These are phyloP conservation scores for Spiraea crenata DNA, from an alignment of 331 rosid species.

Conservation along the genomic window DNA sequence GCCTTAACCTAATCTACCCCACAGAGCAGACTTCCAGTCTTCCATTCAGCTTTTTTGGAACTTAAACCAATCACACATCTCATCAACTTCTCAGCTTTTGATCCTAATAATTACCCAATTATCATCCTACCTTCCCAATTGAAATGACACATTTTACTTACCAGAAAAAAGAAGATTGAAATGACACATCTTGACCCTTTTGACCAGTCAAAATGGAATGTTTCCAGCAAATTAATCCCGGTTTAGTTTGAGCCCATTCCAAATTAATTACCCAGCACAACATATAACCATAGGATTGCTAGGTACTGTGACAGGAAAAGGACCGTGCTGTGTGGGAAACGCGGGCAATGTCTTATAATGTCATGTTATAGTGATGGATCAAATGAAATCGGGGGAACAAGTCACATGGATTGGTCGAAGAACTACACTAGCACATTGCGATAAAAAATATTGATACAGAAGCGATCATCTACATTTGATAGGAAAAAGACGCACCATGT, in stretches of 20 bases:
- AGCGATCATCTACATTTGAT: slow-evolving; percentile 38
- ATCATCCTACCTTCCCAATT: background rate
- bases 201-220: background rate
- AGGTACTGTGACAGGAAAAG: background rate
- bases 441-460: slow-evolving; percentile 33
- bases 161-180: background rate
- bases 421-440: background rate
- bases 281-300: too few species aligned
- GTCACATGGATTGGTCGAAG: slow-evolving; percentile 12
- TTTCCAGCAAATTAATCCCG: background rate
- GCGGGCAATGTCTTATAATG: background rate
- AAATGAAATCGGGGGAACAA: background rate
- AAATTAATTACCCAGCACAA: background rate
- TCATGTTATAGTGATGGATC: background rate
- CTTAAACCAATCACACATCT: background rate
- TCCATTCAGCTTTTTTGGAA: slow-evolving; percentile 2
- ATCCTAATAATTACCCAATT: background rate
- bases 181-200: background rate
- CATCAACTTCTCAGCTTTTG: background rate
- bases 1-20: slow-evolving; percentile 1
- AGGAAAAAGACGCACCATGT: slow-evolving; percentile 33
- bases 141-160: slow-evolving; percentile 7
- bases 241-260: background rate
- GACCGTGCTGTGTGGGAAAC: background rate
- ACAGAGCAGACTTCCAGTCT: background rate